phyloP scores from a whole-genome alignment of 2,329 filamentous ascomycete species.

The Claviceps pusilla region DNA sequence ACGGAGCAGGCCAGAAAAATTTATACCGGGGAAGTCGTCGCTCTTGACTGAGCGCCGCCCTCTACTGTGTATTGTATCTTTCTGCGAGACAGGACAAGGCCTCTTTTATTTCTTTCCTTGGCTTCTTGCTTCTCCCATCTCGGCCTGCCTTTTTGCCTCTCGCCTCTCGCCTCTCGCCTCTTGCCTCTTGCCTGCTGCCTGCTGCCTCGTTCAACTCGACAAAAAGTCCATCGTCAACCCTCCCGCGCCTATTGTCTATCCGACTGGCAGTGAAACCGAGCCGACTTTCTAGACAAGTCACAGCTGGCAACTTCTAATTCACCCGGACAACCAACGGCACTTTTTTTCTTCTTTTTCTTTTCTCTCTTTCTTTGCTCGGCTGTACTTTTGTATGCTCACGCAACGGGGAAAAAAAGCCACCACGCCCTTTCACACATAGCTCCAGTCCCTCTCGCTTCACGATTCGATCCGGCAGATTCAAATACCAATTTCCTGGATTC shows the following conservation, averaged over 20 bases:
- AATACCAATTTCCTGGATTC: not conserved
- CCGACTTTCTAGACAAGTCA: not conserved
- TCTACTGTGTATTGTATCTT: conserved; percentile 1
- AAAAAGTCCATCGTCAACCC: not conserved
- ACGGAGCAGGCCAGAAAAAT: conserved; percentile 3
- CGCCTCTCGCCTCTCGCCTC: too few relatives aligned
- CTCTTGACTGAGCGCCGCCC: conserved; percentile 8
- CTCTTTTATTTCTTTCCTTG: not conserved
- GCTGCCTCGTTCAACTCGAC: not conserved
- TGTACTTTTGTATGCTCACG: conserved; percentile 1
- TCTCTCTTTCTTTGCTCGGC: not conserved
- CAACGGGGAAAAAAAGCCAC: conserved; percentile 5
- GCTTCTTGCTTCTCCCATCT: not conserved
- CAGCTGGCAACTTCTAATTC: not conserved
- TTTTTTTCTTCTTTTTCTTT: too few relatives aligned
- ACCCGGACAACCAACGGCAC: conserved; percentile 1
- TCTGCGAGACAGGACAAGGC: conserved; percentile 2
- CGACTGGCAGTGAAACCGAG: not conserved
- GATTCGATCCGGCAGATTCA: not conserved
- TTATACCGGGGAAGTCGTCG: conserved; percentile 3
- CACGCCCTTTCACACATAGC: not conserved
- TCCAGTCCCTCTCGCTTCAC: not conserved
- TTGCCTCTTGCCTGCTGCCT: too few relatives aligned
- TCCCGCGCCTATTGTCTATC: not conserved
- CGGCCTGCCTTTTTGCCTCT: not conserved